Evolutionary conservation across 2,329 filamentous ascomycete genomes (phyloP).

Genomic region (Trichoderma arundinaceum): DNA sequence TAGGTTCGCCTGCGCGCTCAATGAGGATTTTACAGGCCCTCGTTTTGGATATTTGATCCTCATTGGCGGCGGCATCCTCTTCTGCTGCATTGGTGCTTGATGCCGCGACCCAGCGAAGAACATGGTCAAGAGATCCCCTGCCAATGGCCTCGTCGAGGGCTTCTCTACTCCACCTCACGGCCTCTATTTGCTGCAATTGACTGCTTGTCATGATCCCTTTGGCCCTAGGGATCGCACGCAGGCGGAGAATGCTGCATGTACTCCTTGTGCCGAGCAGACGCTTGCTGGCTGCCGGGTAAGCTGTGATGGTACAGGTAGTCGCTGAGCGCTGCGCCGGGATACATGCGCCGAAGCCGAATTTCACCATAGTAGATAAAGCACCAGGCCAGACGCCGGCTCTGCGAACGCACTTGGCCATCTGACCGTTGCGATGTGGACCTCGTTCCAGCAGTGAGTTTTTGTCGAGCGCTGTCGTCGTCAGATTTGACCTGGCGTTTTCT

Average conservation of each 20-base stretch:
- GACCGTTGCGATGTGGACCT: not conserved
- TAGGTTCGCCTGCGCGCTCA: slow-evolving; percentile 1
- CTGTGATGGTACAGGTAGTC: not conserved
- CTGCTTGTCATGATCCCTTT: not conserved
- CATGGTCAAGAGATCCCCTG: not conserved
- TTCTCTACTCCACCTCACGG: not conserved
- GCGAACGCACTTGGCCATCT: not conserved
- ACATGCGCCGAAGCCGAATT: slow-evolving; percentile 11
- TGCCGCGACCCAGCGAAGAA: slow-evolving; percentile 3
- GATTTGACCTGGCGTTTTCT: not conserved
- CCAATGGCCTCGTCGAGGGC: slow-evolving; percentile 1
- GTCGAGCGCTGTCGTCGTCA: not conserved
- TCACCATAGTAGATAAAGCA: slow-evolving; percentile 11
- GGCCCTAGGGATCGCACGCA: not conserved
- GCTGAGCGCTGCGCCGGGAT: not conserved
- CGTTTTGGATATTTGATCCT: not conserved
- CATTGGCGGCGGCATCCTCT: not conserved
- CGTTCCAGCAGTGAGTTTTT: not conserved
- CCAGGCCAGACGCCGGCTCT: no score
- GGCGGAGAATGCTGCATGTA: slow-evolving; percentile 3
- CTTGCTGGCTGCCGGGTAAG: slow-evolving; percentile 16
- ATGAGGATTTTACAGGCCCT: not conserved
- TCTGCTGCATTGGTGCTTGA: not conserved
- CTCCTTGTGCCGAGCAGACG: no score
- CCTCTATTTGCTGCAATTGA: not conserved